Conservation (phyloP, 2,329 filamentous ascomycete genomes). For the Paecilomyces dactylethromorphus region DNA sequence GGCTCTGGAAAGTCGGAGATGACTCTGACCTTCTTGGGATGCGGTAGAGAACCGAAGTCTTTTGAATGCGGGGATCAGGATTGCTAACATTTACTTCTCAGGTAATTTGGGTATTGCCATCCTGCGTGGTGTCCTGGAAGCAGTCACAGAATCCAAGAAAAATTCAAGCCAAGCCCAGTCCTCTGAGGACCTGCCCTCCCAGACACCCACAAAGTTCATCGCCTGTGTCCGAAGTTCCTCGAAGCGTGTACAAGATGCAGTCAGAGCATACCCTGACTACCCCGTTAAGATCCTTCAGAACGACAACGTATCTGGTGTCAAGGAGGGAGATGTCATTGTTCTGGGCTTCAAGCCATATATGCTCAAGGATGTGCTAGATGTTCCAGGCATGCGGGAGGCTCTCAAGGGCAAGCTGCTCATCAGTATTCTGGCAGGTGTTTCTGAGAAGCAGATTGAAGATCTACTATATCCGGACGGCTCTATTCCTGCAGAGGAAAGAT, state of each 20-base stretch:
- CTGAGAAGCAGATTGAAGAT: conserved; percentile 59
- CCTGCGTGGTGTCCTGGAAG: conserved; percentile 69
- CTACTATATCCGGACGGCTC: conserved; percentile 53
- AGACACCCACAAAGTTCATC: conserved; percentile 68
- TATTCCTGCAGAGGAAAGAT: conserved; percentile 23
- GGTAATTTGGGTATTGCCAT: conserved; percentile 84
- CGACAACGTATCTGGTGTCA: conserved; percentile 62
- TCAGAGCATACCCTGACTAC: conserved; percentile 54
- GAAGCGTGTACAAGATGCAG: conserved; percentile 59
- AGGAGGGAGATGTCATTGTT: conserved; percentile 65
- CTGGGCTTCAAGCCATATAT: conserved; percentile 77
- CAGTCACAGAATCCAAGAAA: conserved; percentile 51
- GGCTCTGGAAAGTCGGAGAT: conserved; percentile 37
- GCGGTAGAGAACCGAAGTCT: conserved; percentile 51
- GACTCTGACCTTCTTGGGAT: conserved; percentile 75
- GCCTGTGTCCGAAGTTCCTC: conserved; percentile 71
- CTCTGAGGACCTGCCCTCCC: conserved; percentile 22
- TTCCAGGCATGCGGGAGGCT: conserved; percentile 63
- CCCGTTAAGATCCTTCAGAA: conserved; percentile 62
- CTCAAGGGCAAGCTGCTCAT: conserved; percentile 75
- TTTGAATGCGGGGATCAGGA: conserved; percentile 64
- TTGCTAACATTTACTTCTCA: conserved; percentile 23
- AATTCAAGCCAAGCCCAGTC: conserved; percentile 1
- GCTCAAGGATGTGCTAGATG: conserved; percentile 61
- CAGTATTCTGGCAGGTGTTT: conserved; percentile 72